Evolutionary conservation across 1,284 basidiomycete genomes (phyloP), one percentile per base, ranked within the genome.

Genomic region (Flammula alnicola): DNA sequence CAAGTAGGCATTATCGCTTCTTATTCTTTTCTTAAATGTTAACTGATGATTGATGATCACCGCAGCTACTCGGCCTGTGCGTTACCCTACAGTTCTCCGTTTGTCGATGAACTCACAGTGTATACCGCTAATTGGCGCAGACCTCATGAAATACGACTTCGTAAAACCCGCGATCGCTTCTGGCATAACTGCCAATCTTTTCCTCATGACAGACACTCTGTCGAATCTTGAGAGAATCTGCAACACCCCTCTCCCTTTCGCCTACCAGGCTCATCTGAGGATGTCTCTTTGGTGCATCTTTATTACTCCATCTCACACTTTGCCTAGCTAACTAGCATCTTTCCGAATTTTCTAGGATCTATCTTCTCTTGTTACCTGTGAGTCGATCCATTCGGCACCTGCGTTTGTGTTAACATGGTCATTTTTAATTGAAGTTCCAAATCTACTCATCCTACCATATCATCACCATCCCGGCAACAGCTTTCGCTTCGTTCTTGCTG

Each of bases 231-330:
- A 84, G 54, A 73, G 81, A 32, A 81, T 84, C 54, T 74, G 75
- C 47, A 80, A 76, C 55, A 83, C 80, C 3, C 82, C 83, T 4
- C 66, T 86, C 44, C 84, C 85, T 1, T 86, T 86, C 59, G 82
- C 83, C 0, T 86, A 86, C 62, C 81, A 85, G 64, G 79, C 80
- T 26, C 83, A 86, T 57, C 68, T 86, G 17, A 70, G 81, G 40
- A 75, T 85, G 62, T 80, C 80, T 1, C 63, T 83, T 14, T 85
- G 81, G 81, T 52, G 14, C 23, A 45, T 43, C 4, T 16, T n/a
- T 36, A 1, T 16, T 19, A n/a, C 8, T 20, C 16, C 11, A 6
- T 30, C 11, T 35, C 23, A 16, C n/a, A 12, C 16, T 20, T 11
- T 30, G 31, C 20, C 26, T 12, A 3, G 5, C 43, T 32, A 7